These are phyloP conservation scores for Rhodotorula sp. DNA, from an alignment of 1,284 basidiomycete genomes.

Conservation along the genomic window DNA sequence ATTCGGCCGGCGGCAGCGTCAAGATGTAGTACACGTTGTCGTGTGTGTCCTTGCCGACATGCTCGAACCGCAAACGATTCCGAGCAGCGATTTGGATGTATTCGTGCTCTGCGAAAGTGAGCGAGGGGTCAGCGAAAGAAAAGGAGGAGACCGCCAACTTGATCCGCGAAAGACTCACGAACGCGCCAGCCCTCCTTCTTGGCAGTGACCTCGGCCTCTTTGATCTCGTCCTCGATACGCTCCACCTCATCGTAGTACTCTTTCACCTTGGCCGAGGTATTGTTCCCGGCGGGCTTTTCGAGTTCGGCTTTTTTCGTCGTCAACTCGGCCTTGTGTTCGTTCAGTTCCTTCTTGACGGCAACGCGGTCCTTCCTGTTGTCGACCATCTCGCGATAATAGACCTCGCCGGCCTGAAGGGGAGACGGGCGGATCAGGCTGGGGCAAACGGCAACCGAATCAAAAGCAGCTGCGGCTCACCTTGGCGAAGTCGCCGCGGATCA, in stretches of 20 bases:
- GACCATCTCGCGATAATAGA: not conserved
- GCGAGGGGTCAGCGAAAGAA: not conserved
- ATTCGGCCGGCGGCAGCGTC: conserved; percentile 6
- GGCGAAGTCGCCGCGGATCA: conserved; percentile 2
- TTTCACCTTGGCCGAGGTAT: conserved; percentile 11
- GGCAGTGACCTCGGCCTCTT: conserved; percentile 1
- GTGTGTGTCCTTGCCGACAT: conserved; percentile 10
- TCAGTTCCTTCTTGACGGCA: conserved; percentile 7
- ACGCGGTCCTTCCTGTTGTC: conserved; percentile 1
- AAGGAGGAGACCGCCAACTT: not conserved
- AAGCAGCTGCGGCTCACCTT: not conserved
- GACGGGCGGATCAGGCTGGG: not conserved
- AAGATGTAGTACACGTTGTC: conserved; percentile 17
- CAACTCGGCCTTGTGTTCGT: not conserved
- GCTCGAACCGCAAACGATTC: conserved; percentile 8
- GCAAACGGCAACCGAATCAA: not conserved
- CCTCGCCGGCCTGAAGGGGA: not conserved
- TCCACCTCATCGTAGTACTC: conserved; percentile 15
- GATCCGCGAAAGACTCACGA: conserved; percentile 6
- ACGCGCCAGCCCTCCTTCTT: conserved; percentile 3
- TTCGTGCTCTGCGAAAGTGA: conserved; percentile 11
- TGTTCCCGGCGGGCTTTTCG: conserved; percentile 16
- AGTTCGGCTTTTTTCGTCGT: conserved; percentile 7
- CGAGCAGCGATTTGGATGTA: not conserved
- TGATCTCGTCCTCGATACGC: conserved; percentile 7